Conservation (phyloP, 2,329 filamentous ascomycete genomes). For the Chalaropsis ovoidea region DNA sequence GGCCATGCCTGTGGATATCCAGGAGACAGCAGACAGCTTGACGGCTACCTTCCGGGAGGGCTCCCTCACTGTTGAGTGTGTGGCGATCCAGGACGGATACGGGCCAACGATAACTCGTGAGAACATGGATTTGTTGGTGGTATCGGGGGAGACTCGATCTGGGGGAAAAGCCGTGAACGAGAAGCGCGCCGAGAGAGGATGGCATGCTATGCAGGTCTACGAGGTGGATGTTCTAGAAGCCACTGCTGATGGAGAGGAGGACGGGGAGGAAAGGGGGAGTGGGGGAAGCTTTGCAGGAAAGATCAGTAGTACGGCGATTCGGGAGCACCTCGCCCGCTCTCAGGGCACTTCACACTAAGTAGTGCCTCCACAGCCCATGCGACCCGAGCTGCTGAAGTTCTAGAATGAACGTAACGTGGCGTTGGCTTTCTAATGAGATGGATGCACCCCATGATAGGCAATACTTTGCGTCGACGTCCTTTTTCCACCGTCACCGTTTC, state of each 20-base stretch:
- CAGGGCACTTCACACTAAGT: conserved; percentile 19
- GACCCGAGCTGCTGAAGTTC: not conserved
- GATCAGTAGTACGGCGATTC: conserved; percentile 84
- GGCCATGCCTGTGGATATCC: not conserved
- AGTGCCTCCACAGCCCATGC: not conserved
- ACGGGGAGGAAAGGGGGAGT: conserved; percentile 34
- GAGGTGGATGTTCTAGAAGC: conserved; percentile 80
- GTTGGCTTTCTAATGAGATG: not conserved
- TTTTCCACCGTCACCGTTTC: not conserved
- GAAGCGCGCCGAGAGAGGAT: conserved; percentile 65
- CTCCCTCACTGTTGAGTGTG: conserved; percentile 60
- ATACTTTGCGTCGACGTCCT: not conserved
- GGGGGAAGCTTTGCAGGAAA: conserved; percentile 63
- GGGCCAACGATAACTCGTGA: conserved; percentile 82
- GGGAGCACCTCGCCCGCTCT: conserved; percentile 39
- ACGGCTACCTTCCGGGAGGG: conserved; percentile 48
- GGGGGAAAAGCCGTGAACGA: conserved; percentile 81
- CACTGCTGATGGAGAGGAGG: conserved; percentile 40
- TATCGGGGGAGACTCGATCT: conserved; percentile 76
- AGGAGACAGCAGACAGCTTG: conserved; percentile 24
- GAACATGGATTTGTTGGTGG: conserved; percentile 66
- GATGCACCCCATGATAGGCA: not conserved
- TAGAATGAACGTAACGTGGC: not conserved
- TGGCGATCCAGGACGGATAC: conserved; percentile 77
- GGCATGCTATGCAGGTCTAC: conserved; percentile 65